Evolutionary conservation across 2,329 filamentous ascomycete species (phyloP), one percentile per base, ranked within the genome.

Genomic region (Magnaporthiopsis poae): DNA sequence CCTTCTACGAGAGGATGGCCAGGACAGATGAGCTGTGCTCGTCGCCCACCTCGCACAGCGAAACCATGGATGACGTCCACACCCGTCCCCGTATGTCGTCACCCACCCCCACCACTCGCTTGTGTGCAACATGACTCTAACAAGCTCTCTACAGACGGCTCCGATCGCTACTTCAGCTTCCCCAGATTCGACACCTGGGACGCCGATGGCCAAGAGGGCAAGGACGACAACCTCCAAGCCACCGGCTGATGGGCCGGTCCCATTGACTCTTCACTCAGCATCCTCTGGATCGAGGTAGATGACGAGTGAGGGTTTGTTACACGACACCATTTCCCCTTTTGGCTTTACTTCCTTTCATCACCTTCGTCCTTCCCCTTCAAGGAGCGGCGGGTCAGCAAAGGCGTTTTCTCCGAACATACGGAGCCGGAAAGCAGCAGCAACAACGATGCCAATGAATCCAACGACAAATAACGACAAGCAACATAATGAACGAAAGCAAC

Each of bases 131-230:
- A 27, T 35, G 3, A 35, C 61, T 12, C 66, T 72, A 64, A 72
- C 69, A 52, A 62, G 9, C 60, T 56, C 59, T 56, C 52, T 66
- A 31, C 68, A 77, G 75, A 75, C 64, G 31, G n/a, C 13, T 77
- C 78, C 72, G 83, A 80, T 66, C 84, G 85, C 69, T 91, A 91
- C 76, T 87, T 89, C 73, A 90, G 88, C 79, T 91, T 91, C 74
- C 88, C 88, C 21, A 88, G 84, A 74, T 90, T 90, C 75, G 88
- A 91, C 72, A 83, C 86, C 68, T 90, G 87, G 80, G 83, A 84
- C 60, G 79, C 78, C 27, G 80, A 79, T 66, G 77, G 79, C 69
- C 77, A 77, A 63, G 77, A 79, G 35, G 77, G 78, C 60, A 78
- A 80, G 67, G 78, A 80, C 60, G 64, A 69, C 27, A 71, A 72